Conservation (phyloP, 176 grass and related monocot genomes). For the Poa annua region DNA sequence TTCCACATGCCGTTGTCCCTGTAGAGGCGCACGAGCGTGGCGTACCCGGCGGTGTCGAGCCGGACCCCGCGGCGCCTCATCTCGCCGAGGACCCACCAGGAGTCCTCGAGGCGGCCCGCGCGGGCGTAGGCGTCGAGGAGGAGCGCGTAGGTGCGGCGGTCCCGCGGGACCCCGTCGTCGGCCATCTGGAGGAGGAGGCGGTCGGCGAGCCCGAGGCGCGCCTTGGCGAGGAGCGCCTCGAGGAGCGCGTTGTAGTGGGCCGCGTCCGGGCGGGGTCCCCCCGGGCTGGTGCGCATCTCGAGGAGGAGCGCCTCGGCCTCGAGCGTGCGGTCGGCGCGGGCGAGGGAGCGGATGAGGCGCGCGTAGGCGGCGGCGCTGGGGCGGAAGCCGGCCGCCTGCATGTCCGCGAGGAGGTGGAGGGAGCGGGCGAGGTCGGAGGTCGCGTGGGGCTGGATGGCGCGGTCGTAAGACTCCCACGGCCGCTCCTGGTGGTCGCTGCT, state of each 20-base stretch:
- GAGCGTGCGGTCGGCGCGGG: slow-evolving; percentile 54
- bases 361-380: slow-evolving; percentile 61
- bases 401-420: slow-evolving; percentile 56
- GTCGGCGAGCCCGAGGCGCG: slow-evolving; percentile 71
- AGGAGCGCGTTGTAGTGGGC: slow-evolving; percentile 79
- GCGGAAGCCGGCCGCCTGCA: slow-evolving; percentile 60
- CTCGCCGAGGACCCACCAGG: slow-evolving; percentile 82
- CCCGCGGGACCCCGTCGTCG: slow-evolving; percentile 60
- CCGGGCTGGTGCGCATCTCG: slow-evolving; percentile 70
- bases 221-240: slow-evolving; percentile 56
- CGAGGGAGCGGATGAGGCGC: slow-evolving; percentile 64
- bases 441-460: slow-evolving; percentile 51
- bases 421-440: slow-evolving; percentile 45
- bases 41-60: slow-evolving; percentile 60
- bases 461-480: slow-evolving; percentile 69
- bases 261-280: slow-evolving; percentile 42
- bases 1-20: slow-evolving; percentile 94
- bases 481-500: slow-evolving; percentile 53
- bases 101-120: slow-evolving; percentile 74
- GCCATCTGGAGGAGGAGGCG: slow-evolving; percentile 80
- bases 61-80: slow-evolving; percentile 60
- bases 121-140: slow-evolving; percentile 70
- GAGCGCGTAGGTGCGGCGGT: slow-evolving; percentile 66
- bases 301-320: slow-evolving; percentile 81
- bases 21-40: slow-evolving; percentile 67